Percentiles rank a stretch among this genome's conserved stretches.
Evolutionary conservation across 2,329 filamentous ascomycete genomes (phyloP).

Genomic region (Phaeosphaeria sp.): DNA sequence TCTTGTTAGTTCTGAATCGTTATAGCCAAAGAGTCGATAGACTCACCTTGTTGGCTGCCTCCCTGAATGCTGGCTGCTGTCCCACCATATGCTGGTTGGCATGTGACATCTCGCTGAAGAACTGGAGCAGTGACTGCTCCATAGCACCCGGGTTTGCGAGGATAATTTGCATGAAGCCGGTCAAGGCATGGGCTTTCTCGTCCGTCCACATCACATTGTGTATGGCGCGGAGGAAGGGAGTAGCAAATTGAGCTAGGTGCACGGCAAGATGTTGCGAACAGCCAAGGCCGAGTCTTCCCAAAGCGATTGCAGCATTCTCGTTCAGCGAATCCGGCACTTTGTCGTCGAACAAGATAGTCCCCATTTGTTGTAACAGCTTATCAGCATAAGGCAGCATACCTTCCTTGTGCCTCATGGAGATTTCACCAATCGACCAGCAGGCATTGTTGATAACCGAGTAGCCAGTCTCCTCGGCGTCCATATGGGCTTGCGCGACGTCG

Average conservation of each 20-base stretch:
- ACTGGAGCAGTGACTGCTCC: slow-evolving; percentile 81
- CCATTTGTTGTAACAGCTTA: slow-evolving; percentile 76
- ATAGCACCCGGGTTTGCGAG: slow-evolving; percentile 88
- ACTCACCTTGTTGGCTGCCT: slow-evolving; percentile 72
- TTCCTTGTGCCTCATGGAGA: slow-evolving; percentile 76
- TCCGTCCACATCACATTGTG: slow-evolving; percentile 84
- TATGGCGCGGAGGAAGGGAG: slow-evolving; percentile 82
- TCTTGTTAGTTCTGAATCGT: background rate
- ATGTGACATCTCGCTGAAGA: slow-evolving; percentile 82
- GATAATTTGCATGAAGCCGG: slow-evolving; percentile 86
- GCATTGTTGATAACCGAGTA: slow-evolving; percentile 98
- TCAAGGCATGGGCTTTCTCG: slow-evolving; percentile 92
- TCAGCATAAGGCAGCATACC: slow-evolving; percentile 79
- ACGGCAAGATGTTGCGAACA: slow-evolving; percentile 79
- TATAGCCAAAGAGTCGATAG: background rate
- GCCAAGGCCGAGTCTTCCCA: slow-evolving; percentile 84
- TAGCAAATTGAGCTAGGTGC: slow-evolving; percentile 79
- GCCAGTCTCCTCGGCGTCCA: slow-evolving; percentile 81
- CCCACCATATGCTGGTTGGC: slow-evolving; percentile 64
- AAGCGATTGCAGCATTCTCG: slow-evolving; percentile 92
- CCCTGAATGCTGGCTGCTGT: slow-evolving; percentile 65
- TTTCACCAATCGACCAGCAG: slow-evolving; percentile 95
- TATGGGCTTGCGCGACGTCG: slow-evolving; percentile 70
- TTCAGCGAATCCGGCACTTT: slow-evolving; percentile 85
- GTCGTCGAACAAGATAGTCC: slow-evolving; percentile 83